Percentiles rank a stretch among this genome's conserved stretches.
Evolutionary conservation across 2,329 filamentous ascomycete genomes (phyloP).

Genomic region (Teratosphaeriaceae sp.): DNA sequence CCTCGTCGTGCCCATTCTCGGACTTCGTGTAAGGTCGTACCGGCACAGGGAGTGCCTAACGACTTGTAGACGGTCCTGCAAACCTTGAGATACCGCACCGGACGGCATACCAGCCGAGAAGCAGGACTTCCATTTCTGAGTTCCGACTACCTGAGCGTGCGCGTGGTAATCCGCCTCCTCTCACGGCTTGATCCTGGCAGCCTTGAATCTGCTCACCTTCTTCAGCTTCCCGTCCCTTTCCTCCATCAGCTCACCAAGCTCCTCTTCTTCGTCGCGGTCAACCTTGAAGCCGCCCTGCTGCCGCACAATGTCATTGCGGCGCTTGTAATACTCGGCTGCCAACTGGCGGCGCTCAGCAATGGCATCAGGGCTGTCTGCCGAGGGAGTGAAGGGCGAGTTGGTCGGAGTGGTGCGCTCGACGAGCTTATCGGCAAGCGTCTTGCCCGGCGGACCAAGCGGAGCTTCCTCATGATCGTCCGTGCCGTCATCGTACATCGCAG

Average conservation of each 20-base stretch:
- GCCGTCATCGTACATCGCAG: slow-evolving; percentile 4
- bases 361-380: slow-evolving; percentile 47
- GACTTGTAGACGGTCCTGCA: slow-evolving; percentile 12
- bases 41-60: slow-evolving; percentile 7
- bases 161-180: background rate
- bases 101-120: background rate
- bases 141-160: background rate
- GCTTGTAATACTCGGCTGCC: slow-evolving; percentile 71
- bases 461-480: slow-evolving; percentile 7
- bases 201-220: slow-evolving; percentile 34
- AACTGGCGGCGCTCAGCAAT: slow-evolving; percentile 69
- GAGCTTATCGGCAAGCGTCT: slow-evolving; percentile 43
- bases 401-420: slow-evolving; percentile 42
- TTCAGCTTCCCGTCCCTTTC: slow-evolving; percentile 31
- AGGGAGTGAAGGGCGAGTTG: slow-evolving; percentile 16
- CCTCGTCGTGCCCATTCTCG: too few species aligned
- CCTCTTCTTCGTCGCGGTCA: slow-evolving; percentile 52
- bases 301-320: slow-evolving; percentile 77
- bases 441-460: slow-evolving; percentile 18
- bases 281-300: slow-evolving; percentile 71
- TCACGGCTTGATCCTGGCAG: slow-evolving; percentile 26
- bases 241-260: slow-evolving; percentile 56
- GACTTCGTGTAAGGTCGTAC: slow-evolving; percentile 12
- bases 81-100: background rate
- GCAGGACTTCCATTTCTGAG: background rate